A percentile compares a stretch with the other conserved stretches of the same genome.
These are phyloP conservation scores for Irpex sp. DNA, from an alignment of 1,284 basidiomycete genomes.

Conservation along the genomic window DNA sequence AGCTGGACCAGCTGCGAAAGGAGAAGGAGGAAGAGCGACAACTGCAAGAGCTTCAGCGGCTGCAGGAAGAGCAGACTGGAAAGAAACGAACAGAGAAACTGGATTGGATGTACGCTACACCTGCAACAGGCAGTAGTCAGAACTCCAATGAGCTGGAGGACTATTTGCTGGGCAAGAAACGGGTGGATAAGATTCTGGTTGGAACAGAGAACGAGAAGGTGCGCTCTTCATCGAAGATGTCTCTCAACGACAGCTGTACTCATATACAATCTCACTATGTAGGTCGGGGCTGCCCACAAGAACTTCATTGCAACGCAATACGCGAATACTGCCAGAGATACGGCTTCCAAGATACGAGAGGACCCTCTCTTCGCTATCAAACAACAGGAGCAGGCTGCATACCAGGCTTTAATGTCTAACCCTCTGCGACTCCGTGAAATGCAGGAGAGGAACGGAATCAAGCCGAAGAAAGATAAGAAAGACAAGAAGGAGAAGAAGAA, in stretches of 20 bases:
- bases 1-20: slow-evolving; percentile 92
- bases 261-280: not conserved
- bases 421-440: slow-evolving; percentile 85
- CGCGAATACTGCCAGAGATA: slow-evolving; percentile 87
- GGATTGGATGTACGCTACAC: slow-evolving; percentile 99
- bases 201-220: slow-evolving; percentile 89
- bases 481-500: slow-evolving; percentile 66
- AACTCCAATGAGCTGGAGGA: slow-evolving; percentile 94
- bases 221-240: slow-evolving; percentile 21
- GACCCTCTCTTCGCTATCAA: slow-evolving; percentile 97
- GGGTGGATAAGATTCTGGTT: slow-evolving; percentile 93
- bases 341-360: slow-evolving; percentile 91
- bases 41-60: slow-evolving; percentile 90
- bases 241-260: not conserved
- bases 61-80: slow-evolving; percentile 93
- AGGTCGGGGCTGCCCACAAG: slow-evolving; percentile 84
- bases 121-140: slow-evolving; percentile 77
- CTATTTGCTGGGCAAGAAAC: slow-evolving; percentile 96
- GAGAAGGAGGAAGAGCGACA: slow-evolving; percentile 98
- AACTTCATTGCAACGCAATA: slow-evolving; percentile 92
- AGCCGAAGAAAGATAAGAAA: slow-evolving; percentile 74
- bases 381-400: slow-evolving; percentile 93
- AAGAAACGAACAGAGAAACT: slow-evolving; percentile 91
- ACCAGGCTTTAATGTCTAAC: slow-evolving; percentile 87
- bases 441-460: slow-evolving; percentile 73